Percentiles rank a stretch among this genome's conserved stretches.
Evolutionary conservation across 2,329 filamentous ascomycete species (phyloP).

Genomic region (Fusarium sp.): DNA sequence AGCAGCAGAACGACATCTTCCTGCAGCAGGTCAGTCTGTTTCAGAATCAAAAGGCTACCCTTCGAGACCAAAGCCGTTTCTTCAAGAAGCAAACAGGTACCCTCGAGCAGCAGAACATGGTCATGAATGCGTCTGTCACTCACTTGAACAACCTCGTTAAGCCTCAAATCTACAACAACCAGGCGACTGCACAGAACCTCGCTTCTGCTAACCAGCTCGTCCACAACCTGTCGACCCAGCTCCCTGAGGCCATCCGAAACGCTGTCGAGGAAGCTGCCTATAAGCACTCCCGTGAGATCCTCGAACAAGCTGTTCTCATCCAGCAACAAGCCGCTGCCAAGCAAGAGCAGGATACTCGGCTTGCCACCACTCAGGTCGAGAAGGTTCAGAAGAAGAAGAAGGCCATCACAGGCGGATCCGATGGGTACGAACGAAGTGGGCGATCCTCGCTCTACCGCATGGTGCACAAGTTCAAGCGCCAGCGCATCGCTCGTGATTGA

Average conservation of each 20-base stretch:
- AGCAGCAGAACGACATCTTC: neutral
- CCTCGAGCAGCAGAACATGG: conserved; percentile 41
- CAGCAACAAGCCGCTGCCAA: conserved; percentile 39
- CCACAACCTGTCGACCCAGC: conserved; percentile 42
- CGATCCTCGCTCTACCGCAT: conserved; percentile 23
- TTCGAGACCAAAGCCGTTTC: conserved; percentile 16
- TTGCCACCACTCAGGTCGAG: neutral
- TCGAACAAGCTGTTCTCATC: conserved; percentile 34
- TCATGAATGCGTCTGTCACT: conserved; percentile 28
- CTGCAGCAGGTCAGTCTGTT: neutral
- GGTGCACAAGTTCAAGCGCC: conserved; percentile 27
- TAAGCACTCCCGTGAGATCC: conserved; percentile 1
- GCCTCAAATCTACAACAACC: conserved; percentile 31
- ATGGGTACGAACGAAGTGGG: neutral
- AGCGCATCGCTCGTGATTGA: conserved; percentile 2
- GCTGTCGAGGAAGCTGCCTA: conserved; percentile 41
- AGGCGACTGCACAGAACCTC: conserved; percentile 39
- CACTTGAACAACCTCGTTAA: conserved; percentile 36
- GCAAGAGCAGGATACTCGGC: neutral
- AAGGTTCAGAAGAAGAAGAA: conserved; percentile 14
- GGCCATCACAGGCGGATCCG: neutral
- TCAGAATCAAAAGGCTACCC: neutral
- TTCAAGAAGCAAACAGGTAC: conserved; percentile 22
- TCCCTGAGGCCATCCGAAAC: conserved; percentile 43
- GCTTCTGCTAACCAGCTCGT: conserved; percentile 28